Evolutionary conservation across 2,329 filamentous ascomycete species (phyloP).

Genomic region (Colletotrichum siamense): DNA sequence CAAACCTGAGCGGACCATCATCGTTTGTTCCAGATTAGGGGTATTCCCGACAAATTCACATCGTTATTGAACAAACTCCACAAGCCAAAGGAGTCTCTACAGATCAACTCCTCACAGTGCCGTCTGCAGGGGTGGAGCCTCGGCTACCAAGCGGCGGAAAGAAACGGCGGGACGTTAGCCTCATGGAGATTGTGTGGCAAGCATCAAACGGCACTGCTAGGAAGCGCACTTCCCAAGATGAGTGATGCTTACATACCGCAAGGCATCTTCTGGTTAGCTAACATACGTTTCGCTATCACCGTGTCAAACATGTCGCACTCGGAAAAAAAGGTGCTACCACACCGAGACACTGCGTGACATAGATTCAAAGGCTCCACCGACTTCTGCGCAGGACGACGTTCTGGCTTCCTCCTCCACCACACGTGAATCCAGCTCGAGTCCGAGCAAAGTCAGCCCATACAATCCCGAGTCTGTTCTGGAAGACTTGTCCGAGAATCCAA

Average conservation of each 20-base stretch:
- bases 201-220: neutral
- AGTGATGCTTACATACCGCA: neutral
- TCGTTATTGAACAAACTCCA: neutral
- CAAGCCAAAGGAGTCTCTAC: neutral
- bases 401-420: neutral
- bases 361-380: neutral
- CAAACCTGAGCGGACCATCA: neutral
- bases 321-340: constrained; percentile 26
- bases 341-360: neutral
- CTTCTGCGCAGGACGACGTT: neutral
- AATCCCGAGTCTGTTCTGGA: constrained; percentile 25
- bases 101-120: neutral
- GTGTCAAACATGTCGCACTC: constrained; percentile 20
- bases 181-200: constrained; percentile 20
- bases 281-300: neutral
- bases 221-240: constrained; percentile 18
- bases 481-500: constrained; percentile 8
- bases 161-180: neutral
- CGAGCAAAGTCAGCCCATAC: constrained; percentile 22
- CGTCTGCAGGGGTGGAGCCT: neutral
- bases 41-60: neutral
- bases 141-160: neutral
- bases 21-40: neutral
- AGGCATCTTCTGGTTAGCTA: neutral
- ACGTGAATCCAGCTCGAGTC: constrained; percentile 8